Base-by-base conservation (phyloP, 2,329 filamentous ascomycete genomes). In the Geoglossum cookeanum region DNA sequence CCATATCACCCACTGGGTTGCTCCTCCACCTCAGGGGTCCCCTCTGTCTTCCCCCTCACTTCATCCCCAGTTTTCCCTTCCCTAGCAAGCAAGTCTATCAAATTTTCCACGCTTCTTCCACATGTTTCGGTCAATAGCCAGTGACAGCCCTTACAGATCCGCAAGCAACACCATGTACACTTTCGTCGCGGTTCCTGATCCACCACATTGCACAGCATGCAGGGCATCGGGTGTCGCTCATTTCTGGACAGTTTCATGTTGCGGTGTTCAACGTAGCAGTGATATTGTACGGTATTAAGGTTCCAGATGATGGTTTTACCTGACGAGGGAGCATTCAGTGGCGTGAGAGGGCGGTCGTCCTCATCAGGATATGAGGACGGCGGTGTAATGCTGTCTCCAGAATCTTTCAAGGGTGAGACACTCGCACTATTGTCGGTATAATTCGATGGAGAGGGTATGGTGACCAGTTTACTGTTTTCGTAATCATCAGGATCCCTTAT, bases 131-230 rank as follows among this genome's bases (percentile, higher is more conserved):
- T 22, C 49, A 53, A 53, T 5, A 53, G 32, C 49, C 49, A 53
- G 33, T 53, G 32, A 45, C 54, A 55, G 37, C 37, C 54, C 54
- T 47, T 35, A 33, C 54, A 55, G 29, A 55, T 45, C 44, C 54
- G 37, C 37, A 55, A 22, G 27, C 54, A 55, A 22, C 54, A 55
- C 54, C 54, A 55, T 29, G 54, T 55, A 29, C 54, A 55, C 30
- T 55, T 55, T 27, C 37, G n/a, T 30, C 54, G 11, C 6, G 35
- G 54, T 39, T 45, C 37, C 9, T 55, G 37, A 22, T 55, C 54
- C 17, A 22, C 35, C 29, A 45, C 44, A 22, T 47, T 47, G 54
- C 54, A 55, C 44, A 47, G 22, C 54, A 55, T 55, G 27, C 54
- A 55, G 22, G 54, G 37, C 37, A 55, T 47, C 4, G 54, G 54